Percentiles rank a stretch among this genome's conserved stretches.
phyloP scores from a whole-genome alignment of 225 moss, liverwort and hornwort species.

The Thuidium tamariscinum region DNA sequence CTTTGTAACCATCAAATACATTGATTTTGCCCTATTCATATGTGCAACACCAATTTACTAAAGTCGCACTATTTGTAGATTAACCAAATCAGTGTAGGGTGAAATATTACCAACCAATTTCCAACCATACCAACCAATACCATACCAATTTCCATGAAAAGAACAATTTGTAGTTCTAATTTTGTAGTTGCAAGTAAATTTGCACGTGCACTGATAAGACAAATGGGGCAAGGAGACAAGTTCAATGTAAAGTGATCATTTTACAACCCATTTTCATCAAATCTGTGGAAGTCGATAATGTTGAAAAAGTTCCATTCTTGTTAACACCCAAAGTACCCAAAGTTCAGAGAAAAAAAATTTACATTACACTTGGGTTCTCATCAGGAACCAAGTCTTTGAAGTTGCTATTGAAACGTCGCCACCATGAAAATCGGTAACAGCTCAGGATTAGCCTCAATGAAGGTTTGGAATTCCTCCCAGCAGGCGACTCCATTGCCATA shows the following conservation, averaged over 20 bases:
- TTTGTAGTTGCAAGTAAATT: not conserved
- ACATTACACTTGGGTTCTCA: not conserved
- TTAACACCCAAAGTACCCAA: not conserved
- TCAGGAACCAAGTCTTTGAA: not conserved
- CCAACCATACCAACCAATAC: not conserved
- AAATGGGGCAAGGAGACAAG: not conserved
- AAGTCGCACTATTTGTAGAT: not conserved
- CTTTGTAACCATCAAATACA: not conserved
- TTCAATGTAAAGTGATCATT: not conserved
- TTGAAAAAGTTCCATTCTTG: not conserved
- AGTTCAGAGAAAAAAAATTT: not conserved
- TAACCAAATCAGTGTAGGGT: not conserved
- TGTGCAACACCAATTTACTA: not conserved
- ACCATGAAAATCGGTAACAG: constrained; percentile 68
- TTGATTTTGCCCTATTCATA: not conserved
- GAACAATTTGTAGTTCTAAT: not conserved
- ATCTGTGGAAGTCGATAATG: not conserved
- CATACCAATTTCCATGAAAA: no score
- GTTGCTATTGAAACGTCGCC: not conserved
- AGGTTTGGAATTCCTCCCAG: constrained; percentile 65
- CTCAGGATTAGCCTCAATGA: constrained; percentile 71
- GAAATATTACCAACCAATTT: not conserved
- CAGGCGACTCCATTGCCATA: constrained; percentile 40
- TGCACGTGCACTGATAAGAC: not conserved
- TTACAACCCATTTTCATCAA: not conserved